Conservation (phyloP, 2,329 filamentous ascomycete species). For the Aphanocladium album region DNA sequence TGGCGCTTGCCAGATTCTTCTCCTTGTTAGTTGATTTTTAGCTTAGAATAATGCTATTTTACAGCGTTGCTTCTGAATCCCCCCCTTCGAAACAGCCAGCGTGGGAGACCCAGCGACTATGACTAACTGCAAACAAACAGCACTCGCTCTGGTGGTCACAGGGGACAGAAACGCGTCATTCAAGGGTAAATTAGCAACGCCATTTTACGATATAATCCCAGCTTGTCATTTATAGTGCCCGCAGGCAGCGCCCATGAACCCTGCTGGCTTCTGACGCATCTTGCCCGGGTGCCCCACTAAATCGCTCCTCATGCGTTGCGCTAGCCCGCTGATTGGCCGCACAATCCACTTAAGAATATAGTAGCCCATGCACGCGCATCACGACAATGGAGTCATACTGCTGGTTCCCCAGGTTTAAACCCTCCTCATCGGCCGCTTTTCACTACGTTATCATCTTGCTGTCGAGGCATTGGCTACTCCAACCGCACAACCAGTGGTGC, state of each 20-base stretch:
- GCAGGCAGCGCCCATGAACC: neutral
- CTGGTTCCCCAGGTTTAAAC: neutral
- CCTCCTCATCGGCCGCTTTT: neutral
- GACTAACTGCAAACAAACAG: neutral
- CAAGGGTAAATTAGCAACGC: neutral
- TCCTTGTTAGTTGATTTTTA: neutral
- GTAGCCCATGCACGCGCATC: conserved; percentile 1
- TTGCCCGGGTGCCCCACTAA: conserved; percentile 4
- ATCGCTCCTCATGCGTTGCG: conserved; percentile 28
- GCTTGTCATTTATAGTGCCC: neutral
- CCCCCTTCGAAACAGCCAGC: neutral
- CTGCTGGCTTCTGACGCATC: conserved; percentile 2
- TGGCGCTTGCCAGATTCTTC: neutral
- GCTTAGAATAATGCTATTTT: neutral
- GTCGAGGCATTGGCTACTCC: neutral
- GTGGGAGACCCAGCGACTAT: neutral
- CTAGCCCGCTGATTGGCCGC: conserved; percentile 26
- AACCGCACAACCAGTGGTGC: neutral
- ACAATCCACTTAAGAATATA: neutral
- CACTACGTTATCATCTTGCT: neutral
- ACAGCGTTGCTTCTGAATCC: neutral
- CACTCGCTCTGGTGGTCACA: neutral
- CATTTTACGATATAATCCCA: neutral
- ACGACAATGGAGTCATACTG: conserved; percentile 8
- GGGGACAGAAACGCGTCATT: neutral